Conservation (phyloP, 2,329 filamentous ascomycete species). For the Fusarium musae region DNA sequence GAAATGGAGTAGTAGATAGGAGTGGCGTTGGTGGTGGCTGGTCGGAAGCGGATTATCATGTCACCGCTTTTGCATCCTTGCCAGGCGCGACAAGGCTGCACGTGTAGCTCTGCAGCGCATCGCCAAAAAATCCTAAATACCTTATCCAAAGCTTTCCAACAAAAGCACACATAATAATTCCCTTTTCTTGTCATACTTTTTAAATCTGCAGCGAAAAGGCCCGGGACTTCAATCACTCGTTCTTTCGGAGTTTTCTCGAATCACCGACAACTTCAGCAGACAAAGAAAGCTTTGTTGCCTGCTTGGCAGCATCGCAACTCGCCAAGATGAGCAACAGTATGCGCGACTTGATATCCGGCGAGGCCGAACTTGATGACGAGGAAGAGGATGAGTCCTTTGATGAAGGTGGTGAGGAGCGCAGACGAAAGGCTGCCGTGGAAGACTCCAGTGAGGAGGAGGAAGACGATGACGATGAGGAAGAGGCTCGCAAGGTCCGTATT, state of each 20-base stretch:
- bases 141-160: slow-evolving; percentile 27
- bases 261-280: slow-evolving; percentile 21
- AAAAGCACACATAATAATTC: slow-evolving; percentile 19
- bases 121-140: slow-evolving; percentile 42
- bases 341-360: slow-evolving; percentile 82
- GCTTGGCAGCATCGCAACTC: slow-evolving; percentile 40
- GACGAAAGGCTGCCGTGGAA: slow-evolving; percentile 63
- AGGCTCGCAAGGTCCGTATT: slow-evolving; percentile 74
- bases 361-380: slow-evolving; percentile 87
- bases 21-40: background rate
- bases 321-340: slow-evolving; percentile 70
- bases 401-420: slow-evolving; percentile 75
- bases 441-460: slow-evolving; percentile 95
- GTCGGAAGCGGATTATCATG: slow-evolving; percentile 28
- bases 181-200: slow-evolving; percentile 17
- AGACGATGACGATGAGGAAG: slow-evolving; percentile 91
- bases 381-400: slow-evolving; percentile 87
- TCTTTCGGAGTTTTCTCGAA: slow-evolving; percentile 1
- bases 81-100: slow-evolving; percentile 46
- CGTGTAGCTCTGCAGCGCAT: slow-evolving; percentile 41
- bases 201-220: background rate
- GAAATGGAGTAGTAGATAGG: background rate
- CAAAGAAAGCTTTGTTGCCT: slow-evolving; percentile 42
- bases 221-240: background rate
- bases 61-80: slow-evolving; percentile 28